Conservation (phyloP, 176 grass and related monocot species). For the Otatea glauca region DNA sequence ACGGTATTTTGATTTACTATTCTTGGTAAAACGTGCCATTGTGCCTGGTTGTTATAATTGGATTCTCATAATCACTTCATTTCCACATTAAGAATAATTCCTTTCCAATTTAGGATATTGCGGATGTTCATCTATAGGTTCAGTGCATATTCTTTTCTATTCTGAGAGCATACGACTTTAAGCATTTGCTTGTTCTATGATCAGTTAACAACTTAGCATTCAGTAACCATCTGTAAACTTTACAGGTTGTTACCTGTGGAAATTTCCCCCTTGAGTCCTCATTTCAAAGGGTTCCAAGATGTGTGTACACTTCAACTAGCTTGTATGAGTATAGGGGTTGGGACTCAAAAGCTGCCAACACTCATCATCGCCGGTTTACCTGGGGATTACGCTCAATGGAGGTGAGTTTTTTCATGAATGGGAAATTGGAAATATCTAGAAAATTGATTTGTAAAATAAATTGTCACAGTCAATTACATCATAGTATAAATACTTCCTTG, state of each 20-base stretch:
- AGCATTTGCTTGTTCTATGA: constrained; percentile 5
- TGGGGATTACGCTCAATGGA: constrained; percentile 92
- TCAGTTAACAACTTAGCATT: background rate
- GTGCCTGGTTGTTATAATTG: background rate
- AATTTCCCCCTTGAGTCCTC: constrained; percentile 96
- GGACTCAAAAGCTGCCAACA: constrained; percentile 82
- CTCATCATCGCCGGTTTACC: constrained; percentile 75
- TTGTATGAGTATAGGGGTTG: constrained; percentile 93
- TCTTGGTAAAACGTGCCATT: background rate
- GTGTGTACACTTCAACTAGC: constrained; percentile 93
- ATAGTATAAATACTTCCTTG: background rate
- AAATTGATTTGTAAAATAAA: background rate
- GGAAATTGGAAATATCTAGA: background rate
- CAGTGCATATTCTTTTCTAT: constrained; percentile 5
- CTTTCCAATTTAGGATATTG: background rate
- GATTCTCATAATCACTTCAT: constrained; percentile 6
- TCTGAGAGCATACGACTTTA: background rate
- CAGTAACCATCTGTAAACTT: constrained; percentile 20
- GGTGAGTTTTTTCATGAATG: constrained; percentile 51
- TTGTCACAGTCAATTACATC: background rate
- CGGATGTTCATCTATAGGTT: background rate
- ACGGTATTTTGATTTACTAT: constrained; percentile 22
- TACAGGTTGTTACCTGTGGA: constrained; percentile 94
- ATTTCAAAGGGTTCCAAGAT: constrained; percentile 93
- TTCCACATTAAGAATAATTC: background rate